Evolutionary conservation across 2,329 filamentous ascomycete species (phyloP).

Genomic region (Scolecobasidium constrictum): DNA sequence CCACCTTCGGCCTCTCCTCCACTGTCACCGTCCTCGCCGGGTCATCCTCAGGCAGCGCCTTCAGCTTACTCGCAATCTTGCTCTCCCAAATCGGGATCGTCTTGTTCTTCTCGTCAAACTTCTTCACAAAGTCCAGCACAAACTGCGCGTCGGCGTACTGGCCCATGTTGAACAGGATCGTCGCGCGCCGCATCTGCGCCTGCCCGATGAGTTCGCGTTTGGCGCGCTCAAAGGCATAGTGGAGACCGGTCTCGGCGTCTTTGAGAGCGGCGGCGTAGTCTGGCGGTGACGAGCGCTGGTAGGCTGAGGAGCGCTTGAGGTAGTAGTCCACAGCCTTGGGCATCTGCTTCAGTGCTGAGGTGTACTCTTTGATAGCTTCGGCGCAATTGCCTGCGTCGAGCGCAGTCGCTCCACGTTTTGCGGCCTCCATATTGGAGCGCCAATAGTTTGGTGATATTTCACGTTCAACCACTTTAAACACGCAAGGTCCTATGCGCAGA

Average conservation of each 20-base stretch:
- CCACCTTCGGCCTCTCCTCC: conserved; percentile 42
- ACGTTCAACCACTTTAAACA: background rate
- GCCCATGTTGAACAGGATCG: conserved; percentile 59
- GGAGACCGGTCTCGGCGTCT: conserved; percentile 40
- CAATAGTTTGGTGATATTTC: too few species aligned
- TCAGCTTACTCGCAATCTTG: conserved; percentile 43
- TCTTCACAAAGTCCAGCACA: conserved; percentile 50
- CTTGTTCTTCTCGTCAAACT: conserved; percentile 42
- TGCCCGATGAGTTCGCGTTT: conserved; percentile 66
- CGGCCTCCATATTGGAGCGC: conserved; percentile 35
- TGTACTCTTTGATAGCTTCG: conserved; percentile 57
- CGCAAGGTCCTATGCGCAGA: background rate
- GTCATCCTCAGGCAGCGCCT: conserved; percentile 38
- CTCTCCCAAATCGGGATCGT: conserved; percentile 46
- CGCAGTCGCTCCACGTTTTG: conserved; percentile 48
- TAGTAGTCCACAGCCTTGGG: conserved; percentile 67
- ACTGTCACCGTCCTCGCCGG: conserved; percentile 26
- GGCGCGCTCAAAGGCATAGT: conserved; percentile 59
- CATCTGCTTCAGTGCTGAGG: conserved; percentile 49
- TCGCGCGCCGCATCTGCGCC: conserved; percentile 71
- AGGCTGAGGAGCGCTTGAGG: conserved; percentile 69
- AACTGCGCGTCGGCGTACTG: conserved; percentile 65
- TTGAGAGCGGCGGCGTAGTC: conserved; percentile 33
- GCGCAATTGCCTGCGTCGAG: conserved; percentile 53
- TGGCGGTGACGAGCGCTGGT: conserved; percentile 49